Evolutionary conservation across 1,284 basidiomycete genomes (phyloP).

Genomic region (Hemileia vastatrix): DNA sequence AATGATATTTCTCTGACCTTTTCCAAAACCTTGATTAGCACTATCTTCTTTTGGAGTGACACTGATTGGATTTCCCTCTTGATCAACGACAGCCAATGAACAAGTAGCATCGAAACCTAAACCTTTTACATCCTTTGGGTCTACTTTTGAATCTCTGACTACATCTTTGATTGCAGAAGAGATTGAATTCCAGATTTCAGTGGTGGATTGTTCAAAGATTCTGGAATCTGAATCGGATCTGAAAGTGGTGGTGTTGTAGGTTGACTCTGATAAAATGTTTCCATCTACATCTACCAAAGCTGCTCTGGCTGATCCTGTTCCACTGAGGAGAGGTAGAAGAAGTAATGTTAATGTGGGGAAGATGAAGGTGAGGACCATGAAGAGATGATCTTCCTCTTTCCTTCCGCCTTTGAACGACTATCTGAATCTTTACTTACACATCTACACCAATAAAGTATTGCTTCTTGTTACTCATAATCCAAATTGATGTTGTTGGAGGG

Average conservation of each 20-base stretch:
- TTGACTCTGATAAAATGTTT: constrained; percentile 63
- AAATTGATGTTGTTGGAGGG: too few species aligned
- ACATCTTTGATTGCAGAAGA: constrained; percentile 60
- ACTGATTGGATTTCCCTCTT: constrained; percentile 61
- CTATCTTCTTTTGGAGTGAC: constrained; percentile 62
- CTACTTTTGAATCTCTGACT: constrained; percentile 56
- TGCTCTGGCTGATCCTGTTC: constrained; percentile 86
- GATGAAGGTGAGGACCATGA: background rate
- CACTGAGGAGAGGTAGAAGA: constrained; percentile 40
- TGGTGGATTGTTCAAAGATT: constrained; percentile 81
- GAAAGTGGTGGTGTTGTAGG: constrained; percentile 69
- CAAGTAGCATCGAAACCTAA: constrained; percentile 98
- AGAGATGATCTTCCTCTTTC: background rate
- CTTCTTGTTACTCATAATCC: too few species aligned
- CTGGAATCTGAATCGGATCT: constrained; percentile 71
- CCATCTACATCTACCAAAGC: constrained; percentile 67
- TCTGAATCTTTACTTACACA: too few species aligned
- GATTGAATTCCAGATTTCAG: constrained; percentile 76
- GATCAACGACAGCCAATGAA: constrained; percentile 74
- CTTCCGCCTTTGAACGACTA: too few species aligned
- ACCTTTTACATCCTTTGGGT: constrained; percentile 64
- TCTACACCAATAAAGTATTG: too few species aligned
- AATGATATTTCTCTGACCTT: constrained; percentile 68
- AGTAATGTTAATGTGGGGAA: background rate
- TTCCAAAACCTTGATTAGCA: too few species aligned